These are phyloP conservation scores for Rhytidhysteron rufulum DNA, from an alignment of 2,329 filamentous ascomycete species.

Conservation along the genomic window DNA sequence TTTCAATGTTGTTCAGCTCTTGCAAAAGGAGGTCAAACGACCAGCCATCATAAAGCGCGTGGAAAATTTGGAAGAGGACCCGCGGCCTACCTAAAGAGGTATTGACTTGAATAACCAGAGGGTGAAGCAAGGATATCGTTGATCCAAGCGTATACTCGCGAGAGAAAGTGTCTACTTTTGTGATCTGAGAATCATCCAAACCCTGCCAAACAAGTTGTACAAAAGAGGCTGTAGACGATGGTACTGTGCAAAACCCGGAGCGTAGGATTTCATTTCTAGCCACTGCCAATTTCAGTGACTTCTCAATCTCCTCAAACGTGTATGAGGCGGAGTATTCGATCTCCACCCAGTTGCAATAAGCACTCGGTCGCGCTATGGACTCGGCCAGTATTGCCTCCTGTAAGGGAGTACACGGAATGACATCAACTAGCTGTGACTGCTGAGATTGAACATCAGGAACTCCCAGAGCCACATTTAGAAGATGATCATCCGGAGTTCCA, in stretches of 20 bases:
- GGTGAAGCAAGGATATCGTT: constrained; percentile 48
- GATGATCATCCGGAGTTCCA: background rate
- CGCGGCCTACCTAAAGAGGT: constrained; percentile 9
- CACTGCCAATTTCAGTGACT: constrained; percentile 20
- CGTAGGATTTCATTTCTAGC: constrained; percentile 63
- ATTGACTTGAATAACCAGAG: constrained; percentile 60
- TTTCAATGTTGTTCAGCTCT: constrained; percentile 59
- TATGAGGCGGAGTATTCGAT: constrained; percentile 50
- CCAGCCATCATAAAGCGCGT: constrained; percentile 92
- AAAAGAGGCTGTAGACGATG: constrained; percentile 43
- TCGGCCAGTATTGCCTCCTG: constrained; percentile 80
- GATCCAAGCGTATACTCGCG: constrained; percentile 38
- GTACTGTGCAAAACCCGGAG: constrained; percentile 64
- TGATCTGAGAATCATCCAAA: constrained; percentile 45
- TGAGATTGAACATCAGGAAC: constrained; percentile 10
- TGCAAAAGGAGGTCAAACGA: constrained; percentile 70
- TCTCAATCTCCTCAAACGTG: constrained; percentile 36
- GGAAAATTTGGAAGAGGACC: constrained; percentile 62
- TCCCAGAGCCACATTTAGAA: constrained; percentile 5
- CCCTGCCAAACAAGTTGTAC: constrained; percentile 62
- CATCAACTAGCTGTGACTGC: constrained; percentile 16
- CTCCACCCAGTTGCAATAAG: constrained; percentile 78
- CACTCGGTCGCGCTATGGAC: constrained; percentile 54
- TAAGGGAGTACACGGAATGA: constrained; percentile 64
- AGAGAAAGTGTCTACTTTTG: constrained; percentile 35